A percentile compares a stretch with the other conserved stretches of the same genome.
Conservation (phyloP, 441 rosid species). For the Geranium incanum region DNA sequence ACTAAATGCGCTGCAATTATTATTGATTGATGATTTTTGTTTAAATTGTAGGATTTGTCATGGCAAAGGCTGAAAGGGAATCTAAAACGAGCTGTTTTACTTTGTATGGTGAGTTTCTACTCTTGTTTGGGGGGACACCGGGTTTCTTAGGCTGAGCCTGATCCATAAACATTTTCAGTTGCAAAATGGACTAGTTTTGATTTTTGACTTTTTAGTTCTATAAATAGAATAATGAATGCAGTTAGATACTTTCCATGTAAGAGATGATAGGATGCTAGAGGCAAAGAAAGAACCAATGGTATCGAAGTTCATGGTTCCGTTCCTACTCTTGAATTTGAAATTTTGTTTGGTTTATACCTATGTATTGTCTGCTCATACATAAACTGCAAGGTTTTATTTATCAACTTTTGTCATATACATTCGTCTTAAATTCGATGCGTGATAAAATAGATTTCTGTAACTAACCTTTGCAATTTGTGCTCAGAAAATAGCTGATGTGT, state of each 20-base stretch:
- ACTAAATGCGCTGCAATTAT: neutral
- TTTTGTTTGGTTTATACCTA: neutral
- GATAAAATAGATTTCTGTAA: neutral
- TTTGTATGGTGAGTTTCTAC: conserved; percentile 6
- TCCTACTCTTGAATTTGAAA: neutral
- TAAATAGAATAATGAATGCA: neutral
- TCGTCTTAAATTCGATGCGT: neutral
- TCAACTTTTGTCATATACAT: neutral
- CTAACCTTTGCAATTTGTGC: neutral
- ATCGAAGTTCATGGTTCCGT: neutral
- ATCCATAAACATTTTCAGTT: neutral
- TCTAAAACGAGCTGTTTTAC: conserved; percentile 3
- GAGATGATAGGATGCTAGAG: neutral
- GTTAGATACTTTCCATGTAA: neutral
- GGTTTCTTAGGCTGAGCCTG: neutral
- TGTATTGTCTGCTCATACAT: neutral
- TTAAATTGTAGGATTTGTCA: neutral
- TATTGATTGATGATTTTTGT: neutral
- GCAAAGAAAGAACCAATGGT: neutral
- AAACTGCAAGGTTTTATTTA: neutral
- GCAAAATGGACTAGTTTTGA: neutral
- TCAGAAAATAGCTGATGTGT: neutral
- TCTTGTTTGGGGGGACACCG: neutral
- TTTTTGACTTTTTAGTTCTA: neutral
- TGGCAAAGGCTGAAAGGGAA: neutral